Evolutionary conservation across 805 yeast genomes (phyloP), one percentile per base, ranked within the genome.

Genomic region (Hanseniaspora mollemarum): DNA sequence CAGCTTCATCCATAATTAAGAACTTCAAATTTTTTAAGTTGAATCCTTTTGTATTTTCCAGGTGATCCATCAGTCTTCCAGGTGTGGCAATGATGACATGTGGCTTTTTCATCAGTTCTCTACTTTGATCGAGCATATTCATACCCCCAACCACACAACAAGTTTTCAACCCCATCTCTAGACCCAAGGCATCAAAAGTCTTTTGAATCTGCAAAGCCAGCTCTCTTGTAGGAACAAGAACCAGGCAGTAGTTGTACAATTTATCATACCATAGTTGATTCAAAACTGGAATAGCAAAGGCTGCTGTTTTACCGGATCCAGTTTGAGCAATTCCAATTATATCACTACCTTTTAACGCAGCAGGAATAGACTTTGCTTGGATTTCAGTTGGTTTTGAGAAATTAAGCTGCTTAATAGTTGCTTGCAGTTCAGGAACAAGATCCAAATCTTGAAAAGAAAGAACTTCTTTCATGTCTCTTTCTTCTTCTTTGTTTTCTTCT

Each of bases 241-340:
- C 92, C 57, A 92, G 78, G 3, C 94, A 95, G 66, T 78, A 92
- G 59, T 84, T 83, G 3, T 96, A 88, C 2, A 82, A 73, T 60
- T 90, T 95, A 25, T 81, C 87, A 51, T 86, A 79, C 87, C 95
- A 88, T 44, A 92, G 71, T 1, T 86, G 80, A 64, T 92, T 96
- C 29, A 92, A 72, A 41, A 92, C 86, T 1, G 98, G 98, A 46
- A 92, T 78, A 8, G 97, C 96, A 72, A 92, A 92, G 0, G 98
- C 98, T 0, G 97, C 98, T 0, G 98, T 92, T 66, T 90, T 90
- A 56, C 98, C 98, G 3, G 96, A 86, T 41, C 98, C 98, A 0
- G 98, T 90, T 62, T 90, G 96, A 0, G 98, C 98, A 55, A 90
- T 74, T 13, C 98, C 98, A 61, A 90, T 87, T 43, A 90, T 81